Percentiles rank a stretch among this genome's conserved stretches.
These are phyloP conservation scores for Kurtzmaniella natalensis DNA, from an alignment of 1,139 yeast species.

Conservation along the genomic window DNA sequence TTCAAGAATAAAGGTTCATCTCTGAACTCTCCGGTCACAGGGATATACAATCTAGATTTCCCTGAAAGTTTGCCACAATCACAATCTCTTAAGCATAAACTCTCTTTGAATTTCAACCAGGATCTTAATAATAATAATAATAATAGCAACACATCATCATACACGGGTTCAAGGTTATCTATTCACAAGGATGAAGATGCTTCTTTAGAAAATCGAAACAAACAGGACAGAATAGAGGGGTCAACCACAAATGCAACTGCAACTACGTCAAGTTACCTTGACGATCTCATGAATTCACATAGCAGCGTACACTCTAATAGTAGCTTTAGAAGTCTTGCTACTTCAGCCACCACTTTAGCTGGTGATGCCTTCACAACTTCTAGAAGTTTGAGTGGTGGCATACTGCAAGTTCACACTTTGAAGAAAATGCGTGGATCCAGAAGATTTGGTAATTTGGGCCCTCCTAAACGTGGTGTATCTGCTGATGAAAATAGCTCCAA, in stretches of 20 bases:
- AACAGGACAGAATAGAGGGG: slow-evolving; percentile 2
- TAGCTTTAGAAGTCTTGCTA: slow-evolving; percentile 4
- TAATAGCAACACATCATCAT: slow-evolving; percentile 5
- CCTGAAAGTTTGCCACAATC: slow-evolving; percentile 21
- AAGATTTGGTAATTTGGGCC: slow-evolving; percentile 37
- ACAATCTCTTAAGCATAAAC: slow-evolving; percentile 21
- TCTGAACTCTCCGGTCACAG: slow-evolving; percentile 18
- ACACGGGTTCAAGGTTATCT: neutral
- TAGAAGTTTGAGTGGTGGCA: slow-evolving; percentile 4
- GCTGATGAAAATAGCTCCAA: slow-evolving; percentile 10
- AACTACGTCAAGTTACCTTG: neutral
- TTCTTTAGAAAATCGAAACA: neutral
- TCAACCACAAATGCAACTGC: slow-evolving; percentile 3
- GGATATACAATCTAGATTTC: slow-evolving; percentile 32
- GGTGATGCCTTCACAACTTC: slow-evolving; percentile 6
- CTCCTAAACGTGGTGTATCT: slow-evolving; percentile 34
- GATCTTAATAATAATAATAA: slow-evolving; percentile 7
- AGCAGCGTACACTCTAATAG: slow-evolving; percentile 1
- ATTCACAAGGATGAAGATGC: too few species aligned
- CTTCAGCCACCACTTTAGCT: slow-evolving; percentile 18
- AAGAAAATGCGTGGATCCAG: slow-evolving; percentile 28
- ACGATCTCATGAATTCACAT: slow-evolving; percentile 1
- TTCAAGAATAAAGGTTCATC: slow-evolving; percentile 22
- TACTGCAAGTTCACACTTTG: slow-evolving; percentile 15
- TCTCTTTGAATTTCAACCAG: slow-evolving; percentile 31